Evolutionary conservation across 176 grass and related monocot species (phyloP), one percentile per base, ranked within the genome.

Genomic region (Cenchrus fungigraminus): DNA sequence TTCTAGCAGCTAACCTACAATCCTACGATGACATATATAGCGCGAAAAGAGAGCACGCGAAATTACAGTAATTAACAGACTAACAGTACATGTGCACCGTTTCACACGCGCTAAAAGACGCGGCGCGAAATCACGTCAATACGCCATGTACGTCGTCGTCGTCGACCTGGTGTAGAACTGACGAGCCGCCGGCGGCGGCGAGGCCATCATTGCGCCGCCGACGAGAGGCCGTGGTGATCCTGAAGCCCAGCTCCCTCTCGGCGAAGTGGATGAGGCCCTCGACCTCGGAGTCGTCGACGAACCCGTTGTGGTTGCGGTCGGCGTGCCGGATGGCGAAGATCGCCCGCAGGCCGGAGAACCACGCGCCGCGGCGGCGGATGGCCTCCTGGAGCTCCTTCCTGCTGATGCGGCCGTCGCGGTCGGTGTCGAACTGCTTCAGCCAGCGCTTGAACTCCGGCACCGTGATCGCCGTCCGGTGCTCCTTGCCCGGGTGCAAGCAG

Each of bases 381-480:
- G 90, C 93, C 77, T 88, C 75, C 53, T 32, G 59, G 19, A 95
- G 90, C 81, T 95, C 91, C 9, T 43, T 62, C 65, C 56, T 6
- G 79, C 84, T 93, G 63, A 96, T 91, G 28, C 68, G 52, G 7
- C 86, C 94, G 78, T 93, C 86, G 44, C 50, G n/a, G 82, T 94
- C 15, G 1, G 49, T 47, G 76, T 91, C 92, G 29, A 94, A 88
- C 55, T 89, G 85, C 79, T 84, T 89, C 56, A 94, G 32, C 92
- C 89, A 94, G 29, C 6, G 64, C 74, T 74, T 94, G 79, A 89
- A 91, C 53, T 91, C 86, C 63, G 86, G 70, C 52, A 73, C 12
- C 16, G 74, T 91, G 68, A 81, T 59, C 47, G 77, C 55, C 0
- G 20, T 77, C 49, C 29, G 56, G 70, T 83, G 70, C 70, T 83